These are phyloP conservation scores for Casuarina cunninghamiana DNA, from an alignment of 306 rosid genomes.

Conservation along the genomic window DNA sequence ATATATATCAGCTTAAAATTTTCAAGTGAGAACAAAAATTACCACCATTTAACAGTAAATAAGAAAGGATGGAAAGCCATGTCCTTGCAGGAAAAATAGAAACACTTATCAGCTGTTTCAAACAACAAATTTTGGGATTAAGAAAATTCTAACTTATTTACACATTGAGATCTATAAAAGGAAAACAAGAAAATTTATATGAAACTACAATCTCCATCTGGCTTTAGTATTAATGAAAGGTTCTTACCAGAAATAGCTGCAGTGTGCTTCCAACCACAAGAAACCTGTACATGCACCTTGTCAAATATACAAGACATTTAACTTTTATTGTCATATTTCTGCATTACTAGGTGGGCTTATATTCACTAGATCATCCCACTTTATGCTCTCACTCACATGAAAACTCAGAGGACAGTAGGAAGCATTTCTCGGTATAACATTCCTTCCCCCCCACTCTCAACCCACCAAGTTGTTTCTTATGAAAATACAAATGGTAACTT, in stretches of 20 bases:
- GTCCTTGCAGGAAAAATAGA: not conserved
- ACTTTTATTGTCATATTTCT: conserved; percentile 5
- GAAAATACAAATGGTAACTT: not conserved
- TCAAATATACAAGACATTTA: conserved; percentile 10
- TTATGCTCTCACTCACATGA: not conserved
- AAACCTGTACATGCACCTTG: conserved; percentile 46
- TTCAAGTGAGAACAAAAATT: not conserved
- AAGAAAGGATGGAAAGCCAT: not conserved
- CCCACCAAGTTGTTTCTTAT: conserved; percentile 3
- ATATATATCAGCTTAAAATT: not conserved
- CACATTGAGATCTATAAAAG: not conserved
- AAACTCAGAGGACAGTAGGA: not conserved
- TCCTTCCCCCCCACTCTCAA: not conserved
- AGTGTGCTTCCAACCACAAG: conserved; percentile 99
- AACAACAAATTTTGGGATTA: not conserved
- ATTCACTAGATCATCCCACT: not conserved
- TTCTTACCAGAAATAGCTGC: conserved; percentile 80
- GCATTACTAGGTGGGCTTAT: not conserved
- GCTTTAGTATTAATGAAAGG: conserved; percentile 11
- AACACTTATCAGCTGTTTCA: not conserved
- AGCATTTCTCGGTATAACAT: not conserved
- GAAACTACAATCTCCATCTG: not conserved
- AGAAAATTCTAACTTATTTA: not conserved
- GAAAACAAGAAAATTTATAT: not conserved
- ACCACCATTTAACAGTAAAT: not conserved